These are phyloP conservation scores for Sclerotinia nivalis DNA, from an alignment of 2,329 filamentous ascomycete genomes.

Conservation along the genomic window DNA sequence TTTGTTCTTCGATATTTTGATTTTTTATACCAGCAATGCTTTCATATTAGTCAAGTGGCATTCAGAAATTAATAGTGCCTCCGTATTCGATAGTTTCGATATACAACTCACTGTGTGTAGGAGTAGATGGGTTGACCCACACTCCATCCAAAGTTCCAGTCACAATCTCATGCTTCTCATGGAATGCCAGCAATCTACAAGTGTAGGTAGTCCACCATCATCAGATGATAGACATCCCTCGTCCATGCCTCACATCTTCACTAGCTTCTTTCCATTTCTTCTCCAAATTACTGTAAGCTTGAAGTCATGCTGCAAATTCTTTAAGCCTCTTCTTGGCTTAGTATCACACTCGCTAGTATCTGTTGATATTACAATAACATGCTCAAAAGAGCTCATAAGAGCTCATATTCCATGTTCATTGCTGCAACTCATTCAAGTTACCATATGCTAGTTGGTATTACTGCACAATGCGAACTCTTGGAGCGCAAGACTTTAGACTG, in stretches of 20 bases:
- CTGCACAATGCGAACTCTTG: neutral
- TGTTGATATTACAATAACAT: neutral
- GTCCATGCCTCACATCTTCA: neutral
- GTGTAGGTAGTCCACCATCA: neutral
- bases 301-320: neutral
- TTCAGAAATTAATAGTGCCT: neutral
- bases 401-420: neutral
- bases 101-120: too few relatives aligned
- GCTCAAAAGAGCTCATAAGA: neutral
- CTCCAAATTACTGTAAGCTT: too few relatives aligned
- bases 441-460: neutral
- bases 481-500: too few relatives aligned
- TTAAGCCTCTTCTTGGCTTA: neutral
- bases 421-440: too few relatives aligned
- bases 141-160: too few relatives aligned
- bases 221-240: neutral
- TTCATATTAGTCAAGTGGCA: neutral
- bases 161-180: too few relatives aligned
- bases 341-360: neutral
- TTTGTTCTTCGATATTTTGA: neutral
- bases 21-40: accelerated
- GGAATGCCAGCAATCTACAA: neutral
- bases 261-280: neutral
- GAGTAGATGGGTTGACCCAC: too few relatives aligned
- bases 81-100: neutral